These are phyloP conservation scores for Pulicaria dysenterica DNA, from an alignment of 129 eudicot genomes.

Conservation along the genomic window DNA sequence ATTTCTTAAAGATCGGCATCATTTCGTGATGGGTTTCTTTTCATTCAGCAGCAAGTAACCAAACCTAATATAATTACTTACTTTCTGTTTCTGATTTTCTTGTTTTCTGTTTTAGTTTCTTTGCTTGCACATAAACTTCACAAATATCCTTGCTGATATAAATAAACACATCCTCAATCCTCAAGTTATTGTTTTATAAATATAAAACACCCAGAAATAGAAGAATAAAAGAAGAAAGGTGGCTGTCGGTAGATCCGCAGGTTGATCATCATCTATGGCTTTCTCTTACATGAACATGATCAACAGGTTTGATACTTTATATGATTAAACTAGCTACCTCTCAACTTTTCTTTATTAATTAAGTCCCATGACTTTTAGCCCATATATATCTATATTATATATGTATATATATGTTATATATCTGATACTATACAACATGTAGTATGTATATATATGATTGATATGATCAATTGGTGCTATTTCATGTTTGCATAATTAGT, in stretches of 20 bases:
- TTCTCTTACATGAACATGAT: conserved; percentile 37
- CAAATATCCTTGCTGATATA: conserved; percentile 20
- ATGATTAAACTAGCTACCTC: background rate
- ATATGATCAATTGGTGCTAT: background rate
- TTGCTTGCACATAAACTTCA: conserved; percentile 30
- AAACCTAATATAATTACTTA: background rate
- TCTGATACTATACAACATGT: no score
- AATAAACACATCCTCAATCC: conserved; percentile 5
- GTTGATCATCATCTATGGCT: conserved; percentile 22
- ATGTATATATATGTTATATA: background rate
- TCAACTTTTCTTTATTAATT: background rate
- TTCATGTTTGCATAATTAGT: background rate
- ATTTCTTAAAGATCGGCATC: background rate
- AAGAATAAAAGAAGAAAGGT: background rate
- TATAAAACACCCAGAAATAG: background rate
- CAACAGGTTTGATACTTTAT: conserved; percentile 35
- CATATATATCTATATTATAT: background rate
- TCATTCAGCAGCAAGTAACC: conserved; percentile 24
- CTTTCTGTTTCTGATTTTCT: conserved; percentile 9
- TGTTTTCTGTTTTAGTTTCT: conserved; percentile 8
- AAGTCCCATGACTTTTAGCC: background rate
- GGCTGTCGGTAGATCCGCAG: background rate
- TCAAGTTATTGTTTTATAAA: conserved; percentile 7
- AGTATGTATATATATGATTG: background rate
- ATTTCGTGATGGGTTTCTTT: conserved; percentile 24